A percentile compares a stretch with the other conserved stretches of the same genome.
These are phyloP conservation scores for Pascua guehoae DNA, from an alignment of 1,284 basidiomycete species.

Conservation along the genomic window DNA sequence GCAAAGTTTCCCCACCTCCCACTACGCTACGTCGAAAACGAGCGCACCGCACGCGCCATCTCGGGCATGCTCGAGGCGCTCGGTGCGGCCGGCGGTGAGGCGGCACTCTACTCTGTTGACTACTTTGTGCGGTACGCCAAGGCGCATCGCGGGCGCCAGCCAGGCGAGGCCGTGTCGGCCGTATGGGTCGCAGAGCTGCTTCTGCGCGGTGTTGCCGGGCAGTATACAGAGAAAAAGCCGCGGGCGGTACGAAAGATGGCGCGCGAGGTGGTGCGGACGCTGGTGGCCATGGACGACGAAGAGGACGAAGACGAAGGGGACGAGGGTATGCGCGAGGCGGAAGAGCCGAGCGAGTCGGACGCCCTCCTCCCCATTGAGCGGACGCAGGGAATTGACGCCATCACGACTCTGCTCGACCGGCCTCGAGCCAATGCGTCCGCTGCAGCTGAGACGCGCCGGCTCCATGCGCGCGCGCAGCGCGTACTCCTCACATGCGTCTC, in stretches of 20 bases:
- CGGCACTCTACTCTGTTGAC: conserved; percentile 69
- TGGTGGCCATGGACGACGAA: conserved; percentile 69
- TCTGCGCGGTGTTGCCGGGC: conserved; percentile 64
- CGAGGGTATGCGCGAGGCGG: conserved; percentile 44
- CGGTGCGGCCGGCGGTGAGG: conserved; percentile 64
- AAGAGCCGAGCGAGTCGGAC: conserved; percentile 19
- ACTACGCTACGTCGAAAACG: conserved; percentile 62
- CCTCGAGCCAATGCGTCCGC: conserved; percentile 26
- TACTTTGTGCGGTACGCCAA: conserved; percentile 67
- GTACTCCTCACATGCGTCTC: conserved; percentile 55
- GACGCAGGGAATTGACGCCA: conserved; percentile 54
- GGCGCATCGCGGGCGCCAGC: conserved; percentile 38
- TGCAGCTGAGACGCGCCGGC: conserved; percentile 26
- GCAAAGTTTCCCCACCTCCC: conserved; percentile 48
- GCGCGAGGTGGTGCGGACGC: conserved; percentile 59
- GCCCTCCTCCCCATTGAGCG: conserved; percentile 55
- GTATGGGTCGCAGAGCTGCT: conserved; percentile 77
- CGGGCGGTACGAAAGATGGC: conserved; percentile 64
- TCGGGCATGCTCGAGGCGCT: conserved; percentile 67
- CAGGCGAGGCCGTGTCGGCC: conserved; percentile 61
- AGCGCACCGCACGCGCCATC: conserved; percentile 58
- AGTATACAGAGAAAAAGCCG: conserved; percentile 38
- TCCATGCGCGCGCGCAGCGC: conserved; percentile 55
- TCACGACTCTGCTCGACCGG: conserved; percentile 46
- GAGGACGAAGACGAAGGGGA: conserved; percentile 70